Evolutionary conservation across 768 basidiomycete genomes (phyloP).

Genomic region (Suillus bovinus): DNA sequence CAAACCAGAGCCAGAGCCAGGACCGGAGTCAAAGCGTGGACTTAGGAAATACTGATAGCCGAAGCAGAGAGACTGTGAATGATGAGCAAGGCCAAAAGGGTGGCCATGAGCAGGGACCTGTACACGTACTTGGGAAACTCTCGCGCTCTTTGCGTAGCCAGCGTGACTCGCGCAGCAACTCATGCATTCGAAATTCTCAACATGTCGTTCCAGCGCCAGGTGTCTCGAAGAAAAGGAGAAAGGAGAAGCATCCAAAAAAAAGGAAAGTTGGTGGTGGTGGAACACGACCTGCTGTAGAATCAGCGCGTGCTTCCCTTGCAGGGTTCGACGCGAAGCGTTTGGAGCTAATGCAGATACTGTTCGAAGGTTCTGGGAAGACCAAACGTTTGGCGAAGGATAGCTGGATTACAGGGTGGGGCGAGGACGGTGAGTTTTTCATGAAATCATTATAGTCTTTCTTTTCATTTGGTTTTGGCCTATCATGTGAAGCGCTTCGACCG

Average conservation of each 20-base stretch:
- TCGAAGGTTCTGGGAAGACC: not conserved
- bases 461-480: not conserved
- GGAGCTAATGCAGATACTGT: not conserved
- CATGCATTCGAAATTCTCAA: not conserved
- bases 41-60: not conserved
- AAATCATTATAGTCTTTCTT: not conserved
- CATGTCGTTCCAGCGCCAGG: not conserved
- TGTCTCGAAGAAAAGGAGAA: not conserved
- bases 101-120: not conserved
- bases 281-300: not conserved
- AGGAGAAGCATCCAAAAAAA: not conserved
- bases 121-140: not conserved
- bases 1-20: not conserved
- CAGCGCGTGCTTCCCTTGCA: slow-evolving; percentile 1
- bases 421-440: slow-evolving; percentile 22
- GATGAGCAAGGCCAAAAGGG: not conserved
- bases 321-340: not conserved
- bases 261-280: not conserved
- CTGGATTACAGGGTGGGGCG: slow-evolving; percentile 22
- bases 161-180: not conserved
- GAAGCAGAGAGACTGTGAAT: not conserved
- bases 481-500: not conserved
- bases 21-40: not conserved
- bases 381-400: slow-evolving; percentile 3
- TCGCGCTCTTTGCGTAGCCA: not conserved